Base-by-base conservation (phyloP, 345 rosid species). In the Eutrema yunnanense region DNA sequence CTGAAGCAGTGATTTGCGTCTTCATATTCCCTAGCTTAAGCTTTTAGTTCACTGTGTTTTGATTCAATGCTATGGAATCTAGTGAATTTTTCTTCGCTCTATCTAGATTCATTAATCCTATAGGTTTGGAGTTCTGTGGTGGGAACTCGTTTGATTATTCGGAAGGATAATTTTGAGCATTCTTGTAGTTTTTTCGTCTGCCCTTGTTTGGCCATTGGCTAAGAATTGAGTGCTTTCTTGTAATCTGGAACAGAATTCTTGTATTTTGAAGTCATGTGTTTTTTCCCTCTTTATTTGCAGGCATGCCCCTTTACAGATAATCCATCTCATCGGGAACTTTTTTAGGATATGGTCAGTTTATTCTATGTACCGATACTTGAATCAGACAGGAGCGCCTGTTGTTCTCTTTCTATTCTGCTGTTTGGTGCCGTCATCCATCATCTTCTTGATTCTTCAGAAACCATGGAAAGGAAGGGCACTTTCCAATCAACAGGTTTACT, bases 401-500 rank as follows among this genome's bases (percentile, higher is more conserved):
- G 84, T 83, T 61, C 96, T 92, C 71, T 95, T 95, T 75, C 85
- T 86, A 68, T 90, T 95, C 86, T 73, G 88, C 65, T 95, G 98
- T 83, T 71, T 95, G 63, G 89, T 88, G 19, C 96, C 96, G 9
- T 86, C 98, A 5, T 83, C 98, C 46, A 50, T 88, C 73, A 1
- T 87, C 46, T 90, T 92, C 76, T 81, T 95, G 71, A 69, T 85
- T 37, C 11, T 90, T 77, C 99, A 95, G 68, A 95, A 92, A 81
- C 98, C 99, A 58, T 95, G 99, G 99, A 95, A 86, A 82, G 99
- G 98, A 71, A 87, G 99, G 67, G 79, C 94, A 3, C 94, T 95
- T 71, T 83, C 96, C 38, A 92, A 85, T 83, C 85, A 88, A 46
- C 97, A 92, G 98, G 99, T 95, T 62, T 47, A 53, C 62, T 65